Percentiles rank a stretch among this genome's conserved stretches.
Evolutionary conservation across 2,329 filamentous ascomycete genomes (phyloP).

Genomic region (Apiospora phragmitis): DNA sequence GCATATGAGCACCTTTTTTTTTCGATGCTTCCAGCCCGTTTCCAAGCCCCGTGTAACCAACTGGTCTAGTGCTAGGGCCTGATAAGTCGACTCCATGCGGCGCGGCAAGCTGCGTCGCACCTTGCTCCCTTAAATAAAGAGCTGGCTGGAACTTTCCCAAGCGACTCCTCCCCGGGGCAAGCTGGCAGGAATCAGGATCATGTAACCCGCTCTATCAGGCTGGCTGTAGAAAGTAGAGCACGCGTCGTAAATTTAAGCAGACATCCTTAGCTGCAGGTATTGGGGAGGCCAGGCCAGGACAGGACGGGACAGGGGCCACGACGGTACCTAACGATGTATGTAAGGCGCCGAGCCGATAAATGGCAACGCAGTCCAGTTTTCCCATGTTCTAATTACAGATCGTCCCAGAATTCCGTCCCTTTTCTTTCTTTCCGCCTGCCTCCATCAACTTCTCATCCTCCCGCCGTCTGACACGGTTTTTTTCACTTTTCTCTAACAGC

Average conservation of each 20-base stretch:
- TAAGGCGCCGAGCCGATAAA: not conserved
- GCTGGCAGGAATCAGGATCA: not conserved
- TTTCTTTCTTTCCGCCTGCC: not conserved
- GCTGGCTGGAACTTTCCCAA: not conserved
- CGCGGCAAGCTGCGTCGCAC: not conserved
- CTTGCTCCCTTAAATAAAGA: not conserved
- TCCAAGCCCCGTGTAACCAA: not conserved
- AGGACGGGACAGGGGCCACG: not conserved
- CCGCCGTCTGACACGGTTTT: constrained; percentile 1
- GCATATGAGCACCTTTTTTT: constrained; percentile 4
- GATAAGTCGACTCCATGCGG: not conserved
- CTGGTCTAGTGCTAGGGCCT: not conserved
- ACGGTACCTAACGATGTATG: not conserved
- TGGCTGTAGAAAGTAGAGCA: not conserved
- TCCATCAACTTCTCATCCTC: constrained; percentile 7
- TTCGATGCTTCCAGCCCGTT: constrained; percentile 9
- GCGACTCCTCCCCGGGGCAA: not conserved
- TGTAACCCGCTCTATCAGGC: not conserved
- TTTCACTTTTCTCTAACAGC: not conserved
- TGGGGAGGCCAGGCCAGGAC: not conserved
- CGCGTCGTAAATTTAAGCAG: not conserved
- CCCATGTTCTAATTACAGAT: constrained; percentile 8
- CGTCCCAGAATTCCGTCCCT: not conserved
- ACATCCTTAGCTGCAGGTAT: not conserved
- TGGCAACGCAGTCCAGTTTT: constrained; percentile 4